Base-by-base conservation (phyloP, 371 early-diverging fungal genomes). In the Rhizopus microsporus region DNA sequence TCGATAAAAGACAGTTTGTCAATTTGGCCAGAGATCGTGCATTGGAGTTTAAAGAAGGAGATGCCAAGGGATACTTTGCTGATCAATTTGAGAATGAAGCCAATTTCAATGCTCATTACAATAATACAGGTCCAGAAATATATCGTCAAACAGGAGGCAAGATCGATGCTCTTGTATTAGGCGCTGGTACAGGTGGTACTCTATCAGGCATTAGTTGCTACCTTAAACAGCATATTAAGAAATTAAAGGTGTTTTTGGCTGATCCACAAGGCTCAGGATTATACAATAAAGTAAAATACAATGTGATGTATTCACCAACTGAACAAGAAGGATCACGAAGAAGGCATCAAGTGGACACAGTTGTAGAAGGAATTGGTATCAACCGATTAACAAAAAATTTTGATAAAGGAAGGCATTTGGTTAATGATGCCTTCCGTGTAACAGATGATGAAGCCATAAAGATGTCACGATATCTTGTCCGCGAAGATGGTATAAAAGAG, bases 291-390 rank as follows among this genome's bases (percentile, higher is more conserved):
- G 90, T 98, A 64, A 90, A 91, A 65, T 88, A 91, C 69, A 88
- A 89, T 52, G 84, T 93, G 59, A 87, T 97, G 91, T 98, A 92
- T 75, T 72, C 94, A 0, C 84, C 89, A 1, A 83, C 84, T 5
- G 96, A 96, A 63, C 83, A 87, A 33, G 98, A 98, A 72, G 98
- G 98, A 4, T 90, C 83, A 6, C 77, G 98, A 13, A 79, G 80
- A 50, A 85, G 98, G 7, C 96, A 98, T 69, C 98, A 98, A 68
- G 92, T 96, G 17, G 98, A 97, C 67, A 91, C 98, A 9, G 84
- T 97, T 8, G 95, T 98, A 0, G 98, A 98, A 71, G 98, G 97
- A 0, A 87, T 98, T 5, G 98, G 98, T 0, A 87, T 96, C 62
- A 97, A 96, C 69, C 83, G 98, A n/a, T 56, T 96, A 56, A 98